Evolutionary conservation across 208 protist species (phyloP), one percentile per base, ranked within the genome.

Genomic region (Wallacemonas sp.): DNA sequence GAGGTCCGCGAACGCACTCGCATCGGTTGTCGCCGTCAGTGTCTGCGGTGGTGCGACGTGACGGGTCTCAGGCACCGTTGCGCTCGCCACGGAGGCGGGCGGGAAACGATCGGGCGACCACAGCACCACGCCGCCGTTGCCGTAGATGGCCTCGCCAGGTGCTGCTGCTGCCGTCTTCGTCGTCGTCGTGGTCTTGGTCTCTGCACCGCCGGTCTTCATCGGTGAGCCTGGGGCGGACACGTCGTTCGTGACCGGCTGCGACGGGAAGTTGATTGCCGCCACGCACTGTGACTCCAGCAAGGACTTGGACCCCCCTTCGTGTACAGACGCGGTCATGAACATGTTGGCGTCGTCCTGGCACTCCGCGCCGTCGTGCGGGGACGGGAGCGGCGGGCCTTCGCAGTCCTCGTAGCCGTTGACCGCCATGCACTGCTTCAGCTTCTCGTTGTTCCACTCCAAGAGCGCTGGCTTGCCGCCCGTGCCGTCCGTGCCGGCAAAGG

Each of bases 331-430:
- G 24, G 64, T 17, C 9, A 57, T 57, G 12, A 74, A 52, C 27
- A 68, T 41, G 9, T 74, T 70, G 3, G 67, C 66, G 33, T 79
- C 74, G 17, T 44, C 64, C 68, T 79, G 74, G 17, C 41, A 69
- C 19, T 55, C 57, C 2, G 73, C 66, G 30, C 77, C 77, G 34
- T 83, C 72, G 58, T 83, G 77, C 16, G 77, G 77, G 19, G 77
- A 79, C 2, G 77, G 65, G 6, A 54, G 34, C 27, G 65, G 65
- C 11, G 56, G 54, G 24, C 29, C 33, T 6, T 36, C 30, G 54
- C 48, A 49, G 30, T 70, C 65, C 43, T 49, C 54, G 52, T 70
- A 70, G 30, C 54, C 65, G 34, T 70, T 33, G 11, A 19, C 54
- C 65, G 48, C 34, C 54, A 70, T 52, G 41, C 39, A 70, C 41